Evolutionary conservation across 306 rosid genomes (phyloP), one percentile per base, ranked within the genome.

Genomic region (Carpinus viminea): DNA sequence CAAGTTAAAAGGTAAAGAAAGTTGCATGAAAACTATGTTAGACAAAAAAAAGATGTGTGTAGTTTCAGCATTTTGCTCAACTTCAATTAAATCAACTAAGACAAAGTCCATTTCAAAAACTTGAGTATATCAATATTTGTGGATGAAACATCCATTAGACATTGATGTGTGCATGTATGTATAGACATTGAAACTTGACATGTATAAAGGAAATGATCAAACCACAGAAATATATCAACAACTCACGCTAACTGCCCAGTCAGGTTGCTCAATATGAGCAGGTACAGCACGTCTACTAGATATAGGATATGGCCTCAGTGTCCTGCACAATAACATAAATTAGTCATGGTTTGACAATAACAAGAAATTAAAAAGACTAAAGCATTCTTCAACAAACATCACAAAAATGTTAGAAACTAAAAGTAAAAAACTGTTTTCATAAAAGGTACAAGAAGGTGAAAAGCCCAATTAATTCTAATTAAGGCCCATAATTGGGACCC

Each of bases 171-270:
- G 3, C 43, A 72, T 8, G 41, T 4, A 11, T 16, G n/a, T 17
- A 18, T 8, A 10, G 21, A 38, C 8, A 36, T 8, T 36, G 70
- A 65, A 34, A 72, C 31, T 28, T 12, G n/a, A 51, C 41, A 4
- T 70, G 26, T 3, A 2, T 50, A 24, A n/a, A 47, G 31, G 7
- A 28, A 72, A 55, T 45, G 71, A 75, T 20, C 18, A 12, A 41
- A 59, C 20, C 61, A 17, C 20, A n/a, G 3, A 20, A 55, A 55
- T n/a, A 12, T 1, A 26, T 21, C 10, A 59, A 86, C 50, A 79
- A 85, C 98, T 91, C 83, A 95, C 99, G 83, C 89, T 93, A 77
- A 68, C 82, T 73, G 98, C 98, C 99, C 99, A 93, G 72, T 95
- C 99, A 26, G 99, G 98, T 76, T 51, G 79, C 77, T 76, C 93